Evolutionary conservation across 345 rosid species (phyloP).

Genomic region (Gossypium rotundifolium): DNA sequence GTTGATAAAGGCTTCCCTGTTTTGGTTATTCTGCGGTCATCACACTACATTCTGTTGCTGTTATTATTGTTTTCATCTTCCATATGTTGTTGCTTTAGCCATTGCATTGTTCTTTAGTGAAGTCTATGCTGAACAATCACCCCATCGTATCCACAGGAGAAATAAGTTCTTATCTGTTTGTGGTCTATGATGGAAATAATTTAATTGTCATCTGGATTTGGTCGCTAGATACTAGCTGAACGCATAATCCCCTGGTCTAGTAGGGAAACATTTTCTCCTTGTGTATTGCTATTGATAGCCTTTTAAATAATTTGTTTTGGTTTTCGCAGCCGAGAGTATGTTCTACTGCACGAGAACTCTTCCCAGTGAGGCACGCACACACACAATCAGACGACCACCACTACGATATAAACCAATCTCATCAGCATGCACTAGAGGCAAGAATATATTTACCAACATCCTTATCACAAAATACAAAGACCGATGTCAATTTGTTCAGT

Average conservation of each 20-base stretch:
- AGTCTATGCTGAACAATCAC: not conserved
- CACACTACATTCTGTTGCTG: not conserved
- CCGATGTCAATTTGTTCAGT: not conserved
- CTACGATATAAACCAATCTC: not conserved
- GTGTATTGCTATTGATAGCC: not conserved
- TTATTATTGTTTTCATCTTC: not conserved
- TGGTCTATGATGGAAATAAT: not conserved
- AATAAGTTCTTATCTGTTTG: not conserved
- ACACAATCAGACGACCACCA: not conserved
- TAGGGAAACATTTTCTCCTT: not conserved
- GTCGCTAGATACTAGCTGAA: not conserved
- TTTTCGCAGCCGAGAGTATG: conserved; percentile 77
- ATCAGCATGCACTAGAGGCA: not conserved
- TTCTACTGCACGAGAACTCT: conserved; percentile 74
- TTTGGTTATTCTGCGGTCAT: not conserved
- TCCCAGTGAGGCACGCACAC: not conserved
- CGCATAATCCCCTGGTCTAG: not conserved
- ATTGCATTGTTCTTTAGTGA: not conserved
- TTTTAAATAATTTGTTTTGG: conserved; percentile 4
- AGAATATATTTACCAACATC: not conserved
- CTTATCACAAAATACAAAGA: conserved; percentile 7
- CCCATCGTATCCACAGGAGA: not conserved
- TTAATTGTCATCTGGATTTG: not conserved
- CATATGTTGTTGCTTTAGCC: not conserved
- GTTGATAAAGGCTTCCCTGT: not conserved